Percentiles rank a stretch among this genome's conserved stretches.
Evolutionary conservation across 2,329 filamentous ascomycete species (phyloP).

Genomic region (Hawksworthiomyces lignivorus): DNA sequence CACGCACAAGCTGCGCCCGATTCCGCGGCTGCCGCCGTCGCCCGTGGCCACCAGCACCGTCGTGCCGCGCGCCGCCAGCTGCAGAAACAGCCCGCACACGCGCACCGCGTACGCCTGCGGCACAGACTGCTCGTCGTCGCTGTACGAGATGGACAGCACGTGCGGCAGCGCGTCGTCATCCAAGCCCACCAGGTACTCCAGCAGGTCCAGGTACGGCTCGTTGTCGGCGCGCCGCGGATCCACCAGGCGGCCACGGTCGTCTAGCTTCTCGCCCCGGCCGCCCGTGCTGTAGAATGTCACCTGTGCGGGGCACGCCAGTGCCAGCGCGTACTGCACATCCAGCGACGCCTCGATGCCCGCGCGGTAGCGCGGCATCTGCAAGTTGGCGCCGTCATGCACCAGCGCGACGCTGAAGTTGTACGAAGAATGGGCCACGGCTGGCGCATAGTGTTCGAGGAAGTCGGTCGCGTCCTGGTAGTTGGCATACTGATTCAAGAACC

Average conservation of each 20-base stretch:
- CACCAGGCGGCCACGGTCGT: conserved; percentile 23
- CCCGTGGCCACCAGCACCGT: conserved; percentile 44
- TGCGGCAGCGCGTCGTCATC: conserved; percentile 41
- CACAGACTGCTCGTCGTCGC: conserved; percentile 49
- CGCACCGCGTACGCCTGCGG: conserved; percentile 42
- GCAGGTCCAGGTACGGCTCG: conserved; percentile 50
- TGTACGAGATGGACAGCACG: conserved; percentile 51
- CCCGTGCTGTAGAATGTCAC: conserved; percentile 38
- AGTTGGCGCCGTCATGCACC: conserved; percentile 38
- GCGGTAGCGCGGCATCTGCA: conserved; percentile 22
- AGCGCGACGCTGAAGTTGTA: conserved; percentile 28
- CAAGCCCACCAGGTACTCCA: conserved; percentile 40
- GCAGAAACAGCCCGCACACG: conserved; percentile 46
- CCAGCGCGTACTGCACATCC: conserved; percentile 41
- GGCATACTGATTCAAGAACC: conserved; percentile 42
- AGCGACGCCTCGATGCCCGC: conserved; percentile 40
- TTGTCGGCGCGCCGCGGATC: conserved; percentile 30
- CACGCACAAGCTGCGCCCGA: conserved; percentile 42
- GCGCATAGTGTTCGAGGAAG: conserved; percentile 21
- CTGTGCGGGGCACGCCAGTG: conserved; percentile 35
- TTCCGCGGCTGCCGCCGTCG: conserved; percentile 40
- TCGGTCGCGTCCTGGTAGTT: conserved; percentile 33
- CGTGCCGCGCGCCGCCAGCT: conserved; percentile 45
- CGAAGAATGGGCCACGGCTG: conserved; percentile 1
- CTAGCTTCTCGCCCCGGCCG: conserved; percentile 35